These are phyloP conservation scores for Spergularia marina DNA, from an alignment of 148 eudicot genomes.

Conservation along the genomic window DNA sequence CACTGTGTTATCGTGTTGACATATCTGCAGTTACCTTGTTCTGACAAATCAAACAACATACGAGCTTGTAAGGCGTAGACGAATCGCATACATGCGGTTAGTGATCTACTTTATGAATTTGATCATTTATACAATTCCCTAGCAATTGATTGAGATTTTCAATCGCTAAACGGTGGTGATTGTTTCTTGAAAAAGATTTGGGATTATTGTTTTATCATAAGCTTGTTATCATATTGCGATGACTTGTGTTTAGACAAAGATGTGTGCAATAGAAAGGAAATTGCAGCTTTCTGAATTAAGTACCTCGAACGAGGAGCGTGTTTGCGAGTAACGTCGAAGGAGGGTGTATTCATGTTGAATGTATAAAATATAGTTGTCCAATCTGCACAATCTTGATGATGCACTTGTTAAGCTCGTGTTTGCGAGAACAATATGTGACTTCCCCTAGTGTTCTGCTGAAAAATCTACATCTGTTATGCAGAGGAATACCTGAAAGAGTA, in stretches of 20 bases:
- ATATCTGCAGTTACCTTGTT: constrained; percentile 58
- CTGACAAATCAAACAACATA: constrained; percentile 92
- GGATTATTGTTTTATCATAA: background rate
- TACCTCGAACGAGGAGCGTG: background rate
- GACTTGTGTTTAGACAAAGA: background rate
- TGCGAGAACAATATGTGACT: background rate
- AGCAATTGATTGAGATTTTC: background rate
- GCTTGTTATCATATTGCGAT: background rate
- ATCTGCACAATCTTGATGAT: background rate
- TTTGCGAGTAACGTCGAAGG: background rate
- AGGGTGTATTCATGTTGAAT: background rate
- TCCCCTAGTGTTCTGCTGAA: background rate
- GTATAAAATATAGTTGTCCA: background rate
- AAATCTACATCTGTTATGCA: constrained; percentile 36
- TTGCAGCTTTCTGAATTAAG: background rate
- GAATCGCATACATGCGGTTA: constrained; percentile 79
- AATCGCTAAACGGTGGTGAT: background rate
- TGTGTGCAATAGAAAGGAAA: background rate
- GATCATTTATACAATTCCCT: background rate
- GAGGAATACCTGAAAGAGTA: constrained; percentile 79
- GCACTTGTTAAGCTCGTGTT: no score
- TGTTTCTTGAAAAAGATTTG: background rate
- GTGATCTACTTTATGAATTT: constrained; percentile 21
- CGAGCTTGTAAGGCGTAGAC: constrained; percentile 84
- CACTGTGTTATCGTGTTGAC: background rate